A percentile compares a stretch with the other conserved stretches of the same genome.
Evolutionary conservation across 352 stramenopile species (phyloP).

Genomic region (Phytopythium delawarense): DNA sequence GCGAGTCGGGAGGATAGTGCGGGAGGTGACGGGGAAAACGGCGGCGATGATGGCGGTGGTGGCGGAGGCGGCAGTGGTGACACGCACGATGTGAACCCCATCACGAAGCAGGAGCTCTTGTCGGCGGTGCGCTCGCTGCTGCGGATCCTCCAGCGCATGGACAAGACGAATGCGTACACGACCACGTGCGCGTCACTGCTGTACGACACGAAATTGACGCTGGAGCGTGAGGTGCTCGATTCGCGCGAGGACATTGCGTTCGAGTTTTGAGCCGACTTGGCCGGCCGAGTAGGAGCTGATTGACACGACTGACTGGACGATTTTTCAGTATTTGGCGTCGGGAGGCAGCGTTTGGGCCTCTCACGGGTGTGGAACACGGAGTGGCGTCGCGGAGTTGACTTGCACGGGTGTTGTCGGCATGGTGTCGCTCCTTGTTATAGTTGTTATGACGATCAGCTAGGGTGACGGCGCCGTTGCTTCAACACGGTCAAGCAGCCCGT

Average conservation of each 20-base stretch:
- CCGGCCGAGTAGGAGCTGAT: not conserved
- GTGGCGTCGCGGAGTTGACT: not conserved
- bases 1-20: slow-evolving; percentile 24
- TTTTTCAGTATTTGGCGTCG: not conserved
- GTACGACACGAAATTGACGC: slow-evolving; percentile 79
- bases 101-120: slow-evolving; percentile 79
- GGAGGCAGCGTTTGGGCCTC: not conserved
- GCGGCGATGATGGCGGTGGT: slow-evolving; percentile 19
- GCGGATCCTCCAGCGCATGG: slow-evolving; percentile 64
- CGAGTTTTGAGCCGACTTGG: slow-evolving; percentile 42
- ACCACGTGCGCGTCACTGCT: slow-evolving; percentile 69
- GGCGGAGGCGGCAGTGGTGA: slow-evolving; percentile 32
- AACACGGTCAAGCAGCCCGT: not conserved
- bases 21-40: slow-evolving; percentile 15
- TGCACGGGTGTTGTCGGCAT: not conserved
- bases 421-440: not conserved
- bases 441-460: not conserved
- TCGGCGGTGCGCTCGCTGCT: slow-evolving; percentile 68
- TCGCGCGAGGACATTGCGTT: slow-evolving; percentile 78
- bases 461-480: not conserved
- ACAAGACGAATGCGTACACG: slow-evolving; percentile 55
- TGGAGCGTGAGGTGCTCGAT: slow-evolving; percentile 74
- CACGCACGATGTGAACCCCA: slow-evolving; percentile 79
- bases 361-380: not conserved
- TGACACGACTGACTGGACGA: not conserved